These are phyloP conservation scores for Coemansia sp. DNA, from an alignment of 192 early-diverging fungal genomes.

Conservation along the genomic window DNA sequence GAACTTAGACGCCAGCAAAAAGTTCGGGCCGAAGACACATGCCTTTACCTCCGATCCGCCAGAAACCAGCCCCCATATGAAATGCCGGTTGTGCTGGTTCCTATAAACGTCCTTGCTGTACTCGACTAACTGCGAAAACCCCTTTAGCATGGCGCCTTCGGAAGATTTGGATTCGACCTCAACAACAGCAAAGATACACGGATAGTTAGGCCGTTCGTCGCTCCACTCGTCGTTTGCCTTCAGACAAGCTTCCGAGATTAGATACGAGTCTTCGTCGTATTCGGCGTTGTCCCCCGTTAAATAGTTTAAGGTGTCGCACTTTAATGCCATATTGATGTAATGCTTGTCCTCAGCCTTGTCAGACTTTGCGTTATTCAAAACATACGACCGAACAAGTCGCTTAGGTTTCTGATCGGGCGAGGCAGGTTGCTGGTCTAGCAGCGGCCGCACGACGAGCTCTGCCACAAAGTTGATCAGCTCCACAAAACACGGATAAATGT, in stretches of 20 bases:
- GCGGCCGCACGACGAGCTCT: background rate
- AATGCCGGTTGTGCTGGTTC: background rate
- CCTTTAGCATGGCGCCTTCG: background rate
- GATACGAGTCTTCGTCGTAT: background rate
- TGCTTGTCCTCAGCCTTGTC: background rate
- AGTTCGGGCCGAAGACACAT: background rate
- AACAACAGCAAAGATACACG: no score
- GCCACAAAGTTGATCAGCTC: background rate
- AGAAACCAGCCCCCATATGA: background rate
- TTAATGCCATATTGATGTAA: background rate
- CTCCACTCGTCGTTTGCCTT: background rate
- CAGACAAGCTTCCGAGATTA: background rate
- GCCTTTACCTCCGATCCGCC: background rate
- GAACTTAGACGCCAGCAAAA: background rate
- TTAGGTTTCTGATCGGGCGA: background rate
- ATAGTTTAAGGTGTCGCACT: background rate
- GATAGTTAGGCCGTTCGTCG: background rate
- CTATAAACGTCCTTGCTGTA: conserved; percentile 3
- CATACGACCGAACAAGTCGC: background rate
- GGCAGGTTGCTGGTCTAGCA: background rate
- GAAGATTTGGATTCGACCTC: no score
- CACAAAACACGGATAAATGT: background rate
- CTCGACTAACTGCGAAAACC: conserved; percentile 5
- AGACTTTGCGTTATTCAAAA: background rate
- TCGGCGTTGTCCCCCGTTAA: background rate